phyloP scores from a whole-genome alignment of 352 stramenopile species.

The Globisporangium cylindrosporum region DNA sequence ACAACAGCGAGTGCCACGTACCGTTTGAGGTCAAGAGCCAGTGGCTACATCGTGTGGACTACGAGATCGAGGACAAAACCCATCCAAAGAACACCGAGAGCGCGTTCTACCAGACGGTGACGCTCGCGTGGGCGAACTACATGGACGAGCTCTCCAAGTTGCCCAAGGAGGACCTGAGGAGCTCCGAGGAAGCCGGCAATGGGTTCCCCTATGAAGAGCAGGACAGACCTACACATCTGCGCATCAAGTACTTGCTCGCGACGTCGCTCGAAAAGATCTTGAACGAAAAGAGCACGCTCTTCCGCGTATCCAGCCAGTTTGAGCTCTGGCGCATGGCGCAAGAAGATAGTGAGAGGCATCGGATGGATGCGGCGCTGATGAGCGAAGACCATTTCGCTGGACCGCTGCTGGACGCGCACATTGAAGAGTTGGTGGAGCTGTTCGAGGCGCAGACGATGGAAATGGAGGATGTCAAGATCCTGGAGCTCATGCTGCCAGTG shows the following conservation, averaged over 20 bases:
- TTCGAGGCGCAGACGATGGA: constrained; percentile 54
- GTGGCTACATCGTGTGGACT: constrained; percentile 71
- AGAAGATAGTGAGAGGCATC: constrained; percentile 47
- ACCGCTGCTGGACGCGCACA: constrained; percentile 38
- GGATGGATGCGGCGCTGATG: constrained; percentile 15
- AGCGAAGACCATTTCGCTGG: constrained; percentile 42
- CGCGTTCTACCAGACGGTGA: constrained; percentile 55
- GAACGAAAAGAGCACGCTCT: constrained; percentile 48
- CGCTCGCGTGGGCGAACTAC: constrained; percentile 53
- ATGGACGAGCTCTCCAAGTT: constrained; percentile 46
- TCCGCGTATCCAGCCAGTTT: constrained; percentile 44
- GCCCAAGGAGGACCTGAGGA: constrained; percentile 40
- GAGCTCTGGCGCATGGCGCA: constrained; percentile 73
- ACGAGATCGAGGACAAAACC: constrained; percentile 37
- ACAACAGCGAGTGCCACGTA: constrained; percentile 35
- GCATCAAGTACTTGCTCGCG: constrained; percentile 60
- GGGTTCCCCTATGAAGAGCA: constrained; percentile 51
- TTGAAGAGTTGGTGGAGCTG: constrained; percentile 48
- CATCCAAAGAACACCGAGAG: constrained; percentile 30
- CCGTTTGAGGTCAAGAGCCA: constrained; percentile 26
- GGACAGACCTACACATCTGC: constrained; percentile 49
- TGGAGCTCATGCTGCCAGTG: constrained; percentile 2
- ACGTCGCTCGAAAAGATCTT: constrained; percentile 54
- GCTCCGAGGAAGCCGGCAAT: constrained; percentile 22
- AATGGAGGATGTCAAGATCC: constrained; percentile 41